Percentiles rank a stretch among this genome's conserved stretches.
Evolutionary conservation across 805 yeast species (phyloP).

Genomic region (Ogataea parapolymorpha): DNA sequence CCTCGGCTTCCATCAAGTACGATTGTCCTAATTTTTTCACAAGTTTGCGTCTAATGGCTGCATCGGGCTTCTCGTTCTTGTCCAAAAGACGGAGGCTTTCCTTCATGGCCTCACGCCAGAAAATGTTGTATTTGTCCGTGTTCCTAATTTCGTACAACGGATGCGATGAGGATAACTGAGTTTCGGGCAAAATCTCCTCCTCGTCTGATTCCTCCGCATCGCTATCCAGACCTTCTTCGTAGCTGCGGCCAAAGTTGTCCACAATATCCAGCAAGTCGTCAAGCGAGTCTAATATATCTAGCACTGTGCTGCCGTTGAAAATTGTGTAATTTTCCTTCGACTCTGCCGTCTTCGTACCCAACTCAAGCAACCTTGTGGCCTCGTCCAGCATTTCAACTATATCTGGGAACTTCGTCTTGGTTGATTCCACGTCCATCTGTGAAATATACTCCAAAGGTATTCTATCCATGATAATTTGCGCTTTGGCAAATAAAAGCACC

Average conservation of each 20-base stretch:
- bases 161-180: conserved; percentile 45
- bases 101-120: conserved; percentile 51
- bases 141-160: conserved; percentile 49
- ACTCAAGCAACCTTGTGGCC: conserved; percentile 45
- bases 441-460: conserved; percentile 59
- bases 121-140: conserved; percentile 40
- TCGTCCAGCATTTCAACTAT: conserved; percentile 42
- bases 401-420: conserved; percentile 32
- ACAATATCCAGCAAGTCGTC: conserved; percentile 70
- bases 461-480: conserved; percentile 53
- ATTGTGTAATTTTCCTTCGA: conserved; percentile 17
- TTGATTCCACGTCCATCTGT: conserved; percentile 42
- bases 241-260: conserved; percentile 59
- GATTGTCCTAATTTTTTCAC: conserved; percentile 59
- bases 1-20: conserved; percentile 61
- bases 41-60: conserved; percentile 25
- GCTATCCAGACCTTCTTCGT: conserved; percentile 58
- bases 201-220: conserved; percentile 44
- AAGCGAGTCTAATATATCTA: conserved; percentile 52
- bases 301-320: conserved; percentile 32
- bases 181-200: conserved; percentile 31
- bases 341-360: conserved; percentile 36
- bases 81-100: conserved; percentile 33
- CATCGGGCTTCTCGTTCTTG: conserved; percentile 20
- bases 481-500: conserved; percentile 48